Conservation (phyloP, 139 green algal species). For the Penium margaritaceum region DNA sequence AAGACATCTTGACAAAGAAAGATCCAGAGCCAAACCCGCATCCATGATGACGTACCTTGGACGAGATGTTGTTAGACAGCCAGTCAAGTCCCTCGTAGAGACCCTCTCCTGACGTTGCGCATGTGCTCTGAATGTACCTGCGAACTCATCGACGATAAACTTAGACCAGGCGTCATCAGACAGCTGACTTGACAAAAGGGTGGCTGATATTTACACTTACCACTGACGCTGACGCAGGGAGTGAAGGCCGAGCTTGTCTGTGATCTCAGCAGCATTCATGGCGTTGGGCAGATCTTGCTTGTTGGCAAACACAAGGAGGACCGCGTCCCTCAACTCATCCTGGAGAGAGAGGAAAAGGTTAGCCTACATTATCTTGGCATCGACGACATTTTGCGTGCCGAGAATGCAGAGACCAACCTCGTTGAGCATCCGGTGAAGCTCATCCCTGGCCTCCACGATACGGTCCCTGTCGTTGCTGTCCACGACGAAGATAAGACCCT, state of each 20-base stretch:
- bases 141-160: too few relatives aligned
- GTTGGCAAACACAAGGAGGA: constrained; percentile 97
- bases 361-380: too few relatives aligned
- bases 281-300: constrained; percentile 63
- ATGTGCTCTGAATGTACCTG: constrained; percentile 48
- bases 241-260: constrained; percentile 40
- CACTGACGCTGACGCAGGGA: constrained; percentile 31
- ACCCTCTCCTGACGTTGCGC: constrained; percentile 16
- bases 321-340: constrained; percentile 73
- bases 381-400: too few relatives aligned
- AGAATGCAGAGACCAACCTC: constrained; percentile 58
- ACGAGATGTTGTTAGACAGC: constrained; percentile 15
- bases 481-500: constrained; percentile 97
- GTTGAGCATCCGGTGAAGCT: constrained; percentile 97
- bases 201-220: constrained; percentile 36
- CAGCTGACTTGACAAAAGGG: too few relatives aligned
- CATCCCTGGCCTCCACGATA: constrained; percentile 87
- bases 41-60: not conserved
- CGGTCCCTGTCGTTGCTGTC: constrained; percentile 92
- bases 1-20: too few relatives aligned
- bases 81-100: constrained; percentile 26
- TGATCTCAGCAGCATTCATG: constrained; percentile 44
- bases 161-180: too few relatives aligned
- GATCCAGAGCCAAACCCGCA: too few relatives aligned
- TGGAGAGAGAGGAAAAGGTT: constrained; percentile 9